phyloP scores from a whole-genome alignment of 495 filamentous ascomycete species.

The Neurospora hispaniola region DNA sequence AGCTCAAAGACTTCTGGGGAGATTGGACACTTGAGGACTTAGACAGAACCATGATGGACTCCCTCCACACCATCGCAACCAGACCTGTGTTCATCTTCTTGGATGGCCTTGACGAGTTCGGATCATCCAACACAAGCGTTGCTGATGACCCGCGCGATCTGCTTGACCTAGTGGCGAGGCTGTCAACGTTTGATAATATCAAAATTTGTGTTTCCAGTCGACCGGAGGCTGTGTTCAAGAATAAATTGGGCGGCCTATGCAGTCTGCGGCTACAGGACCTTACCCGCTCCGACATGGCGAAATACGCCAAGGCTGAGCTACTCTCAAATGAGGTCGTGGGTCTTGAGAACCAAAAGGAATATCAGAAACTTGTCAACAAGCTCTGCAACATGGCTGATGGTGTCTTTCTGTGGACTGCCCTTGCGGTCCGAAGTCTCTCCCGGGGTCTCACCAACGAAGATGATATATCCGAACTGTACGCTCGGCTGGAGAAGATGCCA shows the following conservation, averaged over 20 bases:
- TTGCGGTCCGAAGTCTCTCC: conserved; percentile 22
- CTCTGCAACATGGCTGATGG: conserved; percentile 21
- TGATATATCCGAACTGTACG: no score
- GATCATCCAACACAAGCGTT: background rate
- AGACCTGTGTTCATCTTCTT: conserved; percentile 14
- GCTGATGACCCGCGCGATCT: conserved; percentile 2
- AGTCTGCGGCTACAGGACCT: conserved; percentile 21
- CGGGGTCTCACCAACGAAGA: conserved; percentile 18
- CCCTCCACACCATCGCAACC: background rate
- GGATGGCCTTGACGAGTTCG: conserved; percentile 16
- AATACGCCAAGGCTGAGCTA: conserved; percentile 17
- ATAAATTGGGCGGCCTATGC: background rate
- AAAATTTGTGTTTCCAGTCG: conserved; percentile 12
- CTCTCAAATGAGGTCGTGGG: background rate
- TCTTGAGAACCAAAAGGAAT: background rate
- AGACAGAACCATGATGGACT: background rate
- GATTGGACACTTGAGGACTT: conserved; percentile 10
- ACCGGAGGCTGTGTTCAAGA: conserved; percentile 6
- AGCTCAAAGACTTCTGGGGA: conserved; percentile 1
- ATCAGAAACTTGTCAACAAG: conserved; percentile 2
- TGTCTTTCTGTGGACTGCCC: conserved; percentile 33
- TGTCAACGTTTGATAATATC: conserved; percentile 4
- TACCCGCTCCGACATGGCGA: conserved; percentile 22
- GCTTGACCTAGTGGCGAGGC: background rate
- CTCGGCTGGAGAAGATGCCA: no score